Conservation (phyloP, 2,329 filamentous ascomycete genomes). For the Capronia coronata region DNA sequence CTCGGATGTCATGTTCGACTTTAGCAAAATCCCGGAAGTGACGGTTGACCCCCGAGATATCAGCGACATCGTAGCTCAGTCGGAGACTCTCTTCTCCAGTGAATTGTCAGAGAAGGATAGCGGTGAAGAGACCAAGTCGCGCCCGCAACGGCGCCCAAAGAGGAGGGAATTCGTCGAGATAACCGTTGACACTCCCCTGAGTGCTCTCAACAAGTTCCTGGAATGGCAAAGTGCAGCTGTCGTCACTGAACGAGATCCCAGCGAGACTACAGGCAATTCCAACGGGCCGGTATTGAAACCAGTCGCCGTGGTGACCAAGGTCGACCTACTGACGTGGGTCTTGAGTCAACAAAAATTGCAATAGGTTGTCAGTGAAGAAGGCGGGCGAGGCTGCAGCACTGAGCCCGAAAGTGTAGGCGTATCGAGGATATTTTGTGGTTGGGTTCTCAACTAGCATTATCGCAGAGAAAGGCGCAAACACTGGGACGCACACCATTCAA, state of each 20-base stretch:
- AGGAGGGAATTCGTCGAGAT: conserved; percentile 81
- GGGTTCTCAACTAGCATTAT: background rate
- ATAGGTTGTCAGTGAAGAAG: background rate
- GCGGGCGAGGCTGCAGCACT: too few relatives aligned
- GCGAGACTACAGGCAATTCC: conserved; percentile 32
- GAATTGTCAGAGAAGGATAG: conserved; percentile 11
- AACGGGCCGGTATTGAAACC: conserved; percentile 60
- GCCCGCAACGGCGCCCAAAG: conserved; percentile 29
- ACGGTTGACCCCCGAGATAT: conserved; percentile 77
- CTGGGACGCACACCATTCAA: too few relatives aligned
- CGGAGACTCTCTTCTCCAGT: conserved; percentile 1
- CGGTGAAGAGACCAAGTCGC: conserved; percentile 13
- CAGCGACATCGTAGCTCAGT: conserved; percentile 27
- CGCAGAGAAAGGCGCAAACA: background rate
- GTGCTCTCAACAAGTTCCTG: conserved; percentile 72
- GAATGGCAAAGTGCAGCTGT: conserved; percentile 95
- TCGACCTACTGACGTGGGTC: conserved; percentile 89
- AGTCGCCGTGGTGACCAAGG: conserved; percentile 82
- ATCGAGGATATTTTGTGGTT: background rate
- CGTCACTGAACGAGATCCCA: conserved; percentile 68
- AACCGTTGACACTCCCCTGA: conserved; percentile 79
- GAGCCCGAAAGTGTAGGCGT: background rate
- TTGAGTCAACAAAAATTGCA: conserved; percentile 54
- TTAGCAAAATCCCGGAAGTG: conserved; percentile 77
- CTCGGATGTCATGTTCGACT: conserved; percentile 93